Conservation (phyloP, 2,329 filamentous ascomycete genomes). For the Neofusicoccum umdonicola region DNA sequence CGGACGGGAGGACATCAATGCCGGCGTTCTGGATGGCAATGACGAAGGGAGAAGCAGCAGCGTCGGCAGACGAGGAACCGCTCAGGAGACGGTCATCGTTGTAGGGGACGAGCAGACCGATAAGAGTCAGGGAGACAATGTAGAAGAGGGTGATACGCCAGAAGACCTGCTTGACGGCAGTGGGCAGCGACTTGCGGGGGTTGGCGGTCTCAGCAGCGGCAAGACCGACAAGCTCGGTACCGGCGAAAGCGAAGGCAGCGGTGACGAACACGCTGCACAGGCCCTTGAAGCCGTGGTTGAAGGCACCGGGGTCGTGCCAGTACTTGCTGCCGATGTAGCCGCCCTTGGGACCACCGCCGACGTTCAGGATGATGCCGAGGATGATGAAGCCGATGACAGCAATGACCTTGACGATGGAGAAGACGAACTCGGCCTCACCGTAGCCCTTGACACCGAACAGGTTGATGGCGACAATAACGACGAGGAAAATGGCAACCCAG, state of each 20-base stretch:
- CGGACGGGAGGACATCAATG: slow-evolving; percentile 74
- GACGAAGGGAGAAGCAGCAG: slow-evolving; percentile 83
- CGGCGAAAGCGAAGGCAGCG: slow-evolving; percentile 72
- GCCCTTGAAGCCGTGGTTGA: slow-evolving; percentile 79
- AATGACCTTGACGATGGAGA: slow-evolving; percentile 80
- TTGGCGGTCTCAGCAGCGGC: slow-evolving; percentile 72
- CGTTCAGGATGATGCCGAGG: slow-evolving; percentile 81
- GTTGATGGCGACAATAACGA: slow-evolving; percentile 78
- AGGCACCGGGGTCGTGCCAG: slow-evolving; percentile 79
- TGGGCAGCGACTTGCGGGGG: slow-evolving; percentile 79
- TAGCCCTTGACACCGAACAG: slow-evolving; percentile 85
- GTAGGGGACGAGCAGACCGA: slow-evolving; percentile 80
- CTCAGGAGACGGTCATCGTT: slow-evolving; percentile 63
- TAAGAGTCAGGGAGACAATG: slow-evolving; percentile 73
- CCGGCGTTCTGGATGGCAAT: slow-evolving; percentile 85
- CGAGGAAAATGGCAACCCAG: slow-evolving; percentile 80
- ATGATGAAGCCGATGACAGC: slow-evolving; percentile 89
- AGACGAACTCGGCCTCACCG: slow-evolving; percentile 88
- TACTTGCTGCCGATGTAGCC: slow-evolving; percentile 75
- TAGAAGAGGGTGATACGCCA: slow-evolving; percentile 90
- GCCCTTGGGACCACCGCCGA: slow-evolving; percentile 63
- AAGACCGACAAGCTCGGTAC: slow-evolving; percentile 74
- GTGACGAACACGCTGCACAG: slow-evolving; percentile 75
- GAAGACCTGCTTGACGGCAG: slow-evolving; percentile 91
- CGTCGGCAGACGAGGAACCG: slow-evolving; percentile 58